Percentiles rank a stretch among this genome's conserved stretches.
phyloP scores from a whole-genome alignment of 805 yeast species.

The Cyberlindnera veronae region DNA sequence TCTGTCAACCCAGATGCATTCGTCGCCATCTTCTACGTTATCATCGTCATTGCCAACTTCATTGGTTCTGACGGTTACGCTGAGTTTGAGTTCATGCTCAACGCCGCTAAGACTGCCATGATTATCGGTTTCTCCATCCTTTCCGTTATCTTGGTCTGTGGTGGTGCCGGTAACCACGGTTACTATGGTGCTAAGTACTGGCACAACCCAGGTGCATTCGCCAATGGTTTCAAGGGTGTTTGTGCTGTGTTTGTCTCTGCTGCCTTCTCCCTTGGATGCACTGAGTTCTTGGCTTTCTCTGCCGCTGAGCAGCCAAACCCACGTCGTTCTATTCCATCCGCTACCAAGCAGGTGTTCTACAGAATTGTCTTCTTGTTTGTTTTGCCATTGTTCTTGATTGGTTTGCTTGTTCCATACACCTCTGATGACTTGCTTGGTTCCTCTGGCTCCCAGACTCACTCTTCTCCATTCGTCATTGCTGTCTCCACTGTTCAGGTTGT shows the following conservation, averaged over 20 bases:
- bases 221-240: constrained; percentile 52
- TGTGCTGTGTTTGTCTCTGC: constrained; percentile 63
- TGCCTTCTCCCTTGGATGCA: constrained; percentile 62
- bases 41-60: constrained; percentile 49
- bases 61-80: constrained; percentile 65
- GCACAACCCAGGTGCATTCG: constrained; percentile 52
- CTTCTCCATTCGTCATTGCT: constrained; percentile 78
- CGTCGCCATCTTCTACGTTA: constrained; percentile 50
- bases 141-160: constrained; percentile 51
- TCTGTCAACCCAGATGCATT: constrained; percentile 49
- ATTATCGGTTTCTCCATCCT: constrained; percentile 56
- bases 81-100: constrained; percentile 61
- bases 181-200: constrained; percentile 59
- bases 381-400: constrained; percentile 49
- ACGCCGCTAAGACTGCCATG: constrained; percentile 52
- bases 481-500: constrained; percentile 56
- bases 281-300: constrained; percentile 61
- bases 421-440: constrained; percentile 47
- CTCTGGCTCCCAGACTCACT: constrained; percentile 47
- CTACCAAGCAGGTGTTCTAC: constrained; percentile 64
- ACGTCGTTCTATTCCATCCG: constrained; percentile 57
- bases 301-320: constrained; percentile 63
- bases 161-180: constrained; percentile 54
- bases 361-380: constrained; percentile 59
- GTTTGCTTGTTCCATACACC: constrained; percentile 59